Base-by-base conservation (phyloP, 2,329 filamentous ascomycete species). In the Diaporthe velutina region DNA sequence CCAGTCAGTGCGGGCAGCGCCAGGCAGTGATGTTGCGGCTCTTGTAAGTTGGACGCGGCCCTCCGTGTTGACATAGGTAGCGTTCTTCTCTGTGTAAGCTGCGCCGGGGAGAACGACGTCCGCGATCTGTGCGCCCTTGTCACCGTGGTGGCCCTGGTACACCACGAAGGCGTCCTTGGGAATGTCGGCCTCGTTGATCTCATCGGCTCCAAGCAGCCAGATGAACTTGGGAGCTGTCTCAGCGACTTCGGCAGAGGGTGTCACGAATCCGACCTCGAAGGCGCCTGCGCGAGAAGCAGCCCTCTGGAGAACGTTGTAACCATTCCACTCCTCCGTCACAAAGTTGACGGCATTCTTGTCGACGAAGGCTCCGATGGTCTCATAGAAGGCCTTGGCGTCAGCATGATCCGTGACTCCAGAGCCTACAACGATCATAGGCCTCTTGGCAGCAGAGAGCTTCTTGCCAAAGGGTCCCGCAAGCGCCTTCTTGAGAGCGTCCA, bases 61-160 rank as follows among this genome's bases (percentile, higher is more conserved):
- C 85, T 99, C 97, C 0, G 97, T 98, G 91, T 98, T 99, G 86
- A 99, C 91, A 82, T 98, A 99, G 58, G 97, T 99, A 75, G 92
- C 96, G 33, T 93, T 92, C 89, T 98, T 99, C 88, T 99, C 97
- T 33, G 96, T 98, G 87, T 98, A 99, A 17, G 97, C 95, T 68
- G 95, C 95, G 78, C 95, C 96, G 38, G 97, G 97, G 28, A 99
- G 94, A 78, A 99, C 91, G 74, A 99, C 91, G 81, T 99, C 96
- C 66, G 97, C 97, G 76, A 98, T 91, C 85, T 97, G 93, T 73
- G 97, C 97, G 78, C 96, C 97, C 71, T 91, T 91, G 86, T 99
- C 97, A 85, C 97, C 97, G 85, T 99, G 97, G 85, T 99, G 97
- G 78, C 97, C 97, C 86, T 99, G 97, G 88, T 99, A 99, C 80